phyloP scores from a whole-genome alignment of 192 early-diverging fungal genomes.

The Coemansia umbellata region DNA sequence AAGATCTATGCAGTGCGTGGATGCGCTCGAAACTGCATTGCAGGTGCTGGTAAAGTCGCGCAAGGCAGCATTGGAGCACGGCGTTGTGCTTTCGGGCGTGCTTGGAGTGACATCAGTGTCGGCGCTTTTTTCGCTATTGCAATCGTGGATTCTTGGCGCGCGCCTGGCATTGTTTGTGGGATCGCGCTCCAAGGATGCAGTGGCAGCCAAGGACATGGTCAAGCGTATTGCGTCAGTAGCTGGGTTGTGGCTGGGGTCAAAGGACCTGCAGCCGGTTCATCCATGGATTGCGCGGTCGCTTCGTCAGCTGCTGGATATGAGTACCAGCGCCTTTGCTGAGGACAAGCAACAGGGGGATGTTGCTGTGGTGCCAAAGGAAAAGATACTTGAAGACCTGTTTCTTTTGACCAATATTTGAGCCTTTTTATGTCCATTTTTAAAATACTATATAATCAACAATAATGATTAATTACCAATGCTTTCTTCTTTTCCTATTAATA shows the following conservation, averaged over 20 bases:
- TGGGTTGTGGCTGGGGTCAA: conserved; percentile 9
- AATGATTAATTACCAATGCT: no score
- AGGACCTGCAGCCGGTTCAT: conserved; percentile 19
- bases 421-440: no score
- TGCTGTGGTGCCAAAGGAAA: conserved; percentile 7
- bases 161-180: conserved; percentile 36
- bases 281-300: conserved; percentile 38
- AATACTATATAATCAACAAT: no score
- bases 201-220: not conserved
- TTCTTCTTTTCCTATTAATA: not conserved
- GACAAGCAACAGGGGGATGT: not conserved
- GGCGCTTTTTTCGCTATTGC: conserved; percentile 30
- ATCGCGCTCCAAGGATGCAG: conserved; percentile 1
- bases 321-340: not conserved
- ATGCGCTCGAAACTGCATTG: conserved; percentile 22
- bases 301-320: conserved; percentile 5
- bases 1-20: conserved; percentile 25
- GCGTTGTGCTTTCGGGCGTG: conserved; percentile 11
- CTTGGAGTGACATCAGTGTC: conserved; percentile 27
- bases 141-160: conserved; percentile 49
- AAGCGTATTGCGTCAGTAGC: conserved; percentile 12
- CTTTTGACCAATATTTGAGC: conserved; percentile 30
- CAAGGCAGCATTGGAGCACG: not conserved
- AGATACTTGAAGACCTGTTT: conserved; percentile 26
- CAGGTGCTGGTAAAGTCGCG: conserved; percentile 12